Evolutionary conservation across 352 stramenopile species (phyloP), one percentile per base, ranked within the genome.

Genomic region (Pilasporangium apinafurcum): DNA sequence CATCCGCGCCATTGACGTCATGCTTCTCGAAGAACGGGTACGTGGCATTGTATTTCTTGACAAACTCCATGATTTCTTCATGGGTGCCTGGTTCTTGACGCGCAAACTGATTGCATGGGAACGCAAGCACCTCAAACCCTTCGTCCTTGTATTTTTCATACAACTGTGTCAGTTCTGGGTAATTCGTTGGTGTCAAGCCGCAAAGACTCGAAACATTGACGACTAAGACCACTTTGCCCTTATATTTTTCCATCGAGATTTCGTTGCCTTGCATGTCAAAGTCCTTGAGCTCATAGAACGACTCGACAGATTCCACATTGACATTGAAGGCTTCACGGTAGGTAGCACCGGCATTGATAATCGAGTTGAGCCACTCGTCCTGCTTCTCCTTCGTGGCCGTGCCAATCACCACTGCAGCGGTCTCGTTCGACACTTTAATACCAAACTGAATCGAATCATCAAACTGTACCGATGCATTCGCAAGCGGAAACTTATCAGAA

Each of bases 1-100:
- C 70, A 26, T 89, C 53, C 7, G 63, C 65, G n/a, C 88, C 86
- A 46, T 97, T 97, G 9, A 96, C 86, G 42, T 95, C 78, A 27
- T 56, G 57, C 51, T 95, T 96, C 49, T 53, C 51, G 22, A 90
- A 56, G 5, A 92, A 85, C 72, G 31, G 92, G 43, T 86, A 86
- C 4, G 49, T 53, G 18, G 82, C 51, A 17, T 52, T 55, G 35
- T 67, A 85, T 20, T 77, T 51, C 18, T 66, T 44, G 6, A 72
- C 62, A 24, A 82, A 87, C 12, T 59, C 31, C 8, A 43, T 16
- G 29, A 86, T 86, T 12, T 76, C 57, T 21, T 69, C 62, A 35
- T 45, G 39, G 4, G 65, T 68, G 20, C 69, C 73, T 4, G 72
- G 64, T 50, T 86, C 73, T 34, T 85, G 65, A 9, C 37, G 43